Conservation (phyloP, 176 grass and related monocot species). For the Rhynchospora breviuscula region DNA sequence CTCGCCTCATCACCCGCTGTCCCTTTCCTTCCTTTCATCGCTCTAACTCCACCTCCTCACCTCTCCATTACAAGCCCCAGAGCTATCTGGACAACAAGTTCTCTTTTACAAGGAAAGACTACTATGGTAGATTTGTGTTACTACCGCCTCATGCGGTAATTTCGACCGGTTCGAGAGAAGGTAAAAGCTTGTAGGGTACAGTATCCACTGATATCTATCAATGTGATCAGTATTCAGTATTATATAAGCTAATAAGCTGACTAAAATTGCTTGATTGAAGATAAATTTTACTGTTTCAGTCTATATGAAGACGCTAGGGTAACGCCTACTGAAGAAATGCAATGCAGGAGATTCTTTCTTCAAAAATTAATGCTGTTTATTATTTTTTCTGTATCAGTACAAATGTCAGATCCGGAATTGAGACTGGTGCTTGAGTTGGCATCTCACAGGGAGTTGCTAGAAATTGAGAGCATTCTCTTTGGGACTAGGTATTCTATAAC, state of each 20-base stretch:
- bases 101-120: background rate
- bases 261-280: too few species aligned
- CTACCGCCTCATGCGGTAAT: background rate
- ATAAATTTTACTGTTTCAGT: background rate
- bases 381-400: constrained; percentile 23
- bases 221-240: too few species aligned
- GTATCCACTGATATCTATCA: background rate
- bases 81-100: background rate
- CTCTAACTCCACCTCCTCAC: background rate
- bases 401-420: constrained; percentile 73
- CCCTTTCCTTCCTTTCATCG: background rate
- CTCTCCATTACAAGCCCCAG: background rate
- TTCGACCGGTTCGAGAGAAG: constrained; percentile 12
- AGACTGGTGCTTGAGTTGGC: constrained; percentile 85
- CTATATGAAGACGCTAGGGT: background rate
- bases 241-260: too few species aligned
- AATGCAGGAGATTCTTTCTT: too few species aligned
- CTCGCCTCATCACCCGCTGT: background rate
- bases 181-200: background rate
- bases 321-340: background rate
- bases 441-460: constrained; percentile 63
- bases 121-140: background rate
- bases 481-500: constrained; percentile 50
- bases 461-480: constrained; percentile 81
- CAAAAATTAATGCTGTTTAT: too few species aligned